Base-by-base conservation (phyloP, 2,329 filamentous ascomycete species). In the Aspergillus neoniger region DNA sequence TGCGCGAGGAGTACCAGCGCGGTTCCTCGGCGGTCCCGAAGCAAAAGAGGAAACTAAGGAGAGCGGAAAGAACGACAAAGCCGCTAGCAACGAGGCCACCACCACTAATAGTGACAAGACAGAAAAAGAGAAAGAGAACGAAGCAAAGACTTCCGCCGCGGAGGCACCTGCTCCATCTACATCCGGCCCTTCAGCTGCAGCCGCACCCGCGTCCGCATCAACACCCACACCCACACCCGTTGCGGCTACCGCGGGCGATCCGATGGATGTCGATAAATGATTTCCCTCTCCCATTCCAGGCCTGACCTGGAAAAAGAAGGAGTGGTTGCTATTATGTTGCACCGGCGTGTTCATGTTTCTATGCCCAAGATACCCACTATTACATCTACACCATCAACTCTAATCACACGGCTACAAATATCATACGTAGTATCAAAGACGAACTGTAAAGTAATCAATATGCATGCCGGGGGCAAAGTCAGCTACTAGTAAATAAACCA, bases 1-100 rank as follows among this genome's bases (percentile, higher is more conserved):
- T 77, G 86, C 91, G 0, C 91, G 82, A 41, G 93, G 92, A 6
- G 93, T 96, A 23, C 94, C 92, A 0, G 87, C 86, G 60, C 85
- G 91, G 55, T 98, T 96, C 72, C 70, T 80, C 59, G 61, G 67
- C 36, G 66, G 65, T 28, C 50, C 62, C 9, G 56, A 65, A 15
- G 63, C 56, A 60, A 66, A 56, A 23, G 62, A 63, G 30, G 63
- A 62, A 50, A 55, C 48, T 41, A 62, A 65, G 44, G 61, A 59
- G 44, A 55, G 54, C 41, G 52, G 63, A 15, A 57, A 62, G 47
- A 59, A 55, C 30, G 48, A 48, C 9, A 50, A 39, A 32, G 47
- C 19, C 32, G 61, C 48, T 17, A 28, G 57, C 28, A 17, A 23
- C 32, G 61, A 56, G 10, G 7, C 50, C 28, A 12, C 63, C 25